A percentile compares a stretch with the other conserved stretches of the same genome.
Conservation (phyloP, 2,329 filamentous ascomycete species). For the Diaporthe citriasiana region DNA sequence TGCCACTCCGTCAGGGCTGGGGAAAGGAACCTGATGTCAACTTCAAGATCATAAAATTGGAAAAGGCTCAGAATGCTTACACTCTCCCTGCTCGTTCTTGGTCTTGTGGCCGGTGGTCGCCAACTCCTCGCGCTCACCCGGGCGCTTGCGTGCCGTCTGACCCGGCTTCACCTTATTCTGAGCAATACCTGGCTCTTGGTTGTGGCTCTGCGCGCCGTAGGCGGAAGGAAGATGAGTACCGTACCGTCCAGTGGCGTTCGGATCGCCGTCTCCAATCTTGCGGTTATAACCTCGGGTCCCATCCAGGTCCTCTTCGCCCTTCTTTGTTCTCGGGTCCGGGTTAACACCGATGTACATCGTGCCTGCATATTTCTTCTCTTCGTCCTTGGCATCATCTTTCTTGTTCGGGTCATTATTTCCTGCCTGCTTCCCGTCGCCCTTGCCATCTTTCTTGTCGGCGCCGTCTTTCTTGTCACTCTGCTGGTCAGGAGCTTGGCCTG, state of each 20-base stretch:
- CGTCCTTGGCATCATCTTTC: neutral
- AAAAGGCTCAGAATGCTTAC: neutral
- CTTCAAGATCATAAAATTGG: neutral
- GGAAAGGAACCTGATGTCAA: neutral
- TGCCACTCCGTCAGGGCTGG: neutral
- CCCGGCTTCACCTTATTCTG: neutral
- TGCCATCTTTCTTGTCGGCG: neutral
- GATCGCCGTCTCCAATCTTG: neutral
- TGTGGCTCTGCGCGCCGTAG: neutral
- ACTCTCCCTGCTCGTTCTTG: neutral
- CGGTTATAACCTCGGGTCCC: neutral
- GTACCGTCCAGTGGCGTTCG: neutral
- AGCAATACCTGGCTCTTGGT: neutral
- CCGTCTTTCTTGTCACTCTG: neutral
- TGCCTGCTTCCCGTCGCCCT: neutral
- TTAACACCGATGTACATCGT: neutral
- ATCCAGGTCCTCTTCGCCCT: neutral
- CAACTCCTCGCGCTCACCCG: neutral
- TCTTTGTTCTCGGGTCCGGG: neutral
- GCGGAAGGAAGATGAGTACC: neutral
- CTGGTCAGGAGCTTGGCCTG: neutral
- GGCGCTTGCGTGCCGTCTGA: neutral
- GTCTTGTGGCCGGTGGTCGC: neutral
- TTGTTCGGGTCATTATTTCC: neutral
- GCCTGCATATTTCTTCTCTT: neutral